Evolutionary conservation across 1,139 yeast species (phyloP), one percentile per base, ranked within the genome.

Genomic region (Ogataea hybrid): DNA sequence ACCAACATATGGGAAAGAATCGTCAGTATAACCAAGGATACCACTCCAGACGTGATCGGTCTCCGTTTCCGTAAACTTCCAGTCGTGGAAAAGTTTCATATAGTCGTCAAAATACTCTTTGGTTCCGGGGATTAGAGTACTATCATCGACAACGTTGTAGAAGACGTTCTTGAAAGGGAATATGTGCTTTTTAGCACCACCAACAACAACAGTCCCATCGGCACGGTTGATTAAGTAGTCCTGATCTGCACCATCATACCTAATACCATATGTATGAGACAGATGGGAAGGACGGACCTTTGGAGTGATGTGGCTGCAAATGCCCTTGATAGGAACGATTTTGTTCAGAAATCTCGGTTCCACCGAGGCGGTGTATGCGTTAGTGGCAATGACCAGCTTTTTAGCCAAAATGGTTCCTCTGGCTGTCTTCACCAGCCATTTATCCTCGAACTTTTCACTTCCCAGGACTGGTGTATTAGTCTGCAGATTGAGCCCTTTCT

Each of bases 321-420:
- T 42, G 14, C 61, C 61, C 37, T 56, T 56, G 22, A 51, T 43
- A 22, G 61, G 60, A 10, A 51, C 42, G 35, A 57, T 56, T 20
- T 49, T 47, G 21, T 51, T 39, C 22, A 32, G 33, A 35, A 57
- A 56, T 12, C 44, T 46, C 9, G 58, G 53, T 25, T 59, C 44
- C n/a, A 68, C 46, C 1, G 61, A 53, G 29, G 59, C 62, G 1
- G 71, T 65, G 41, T 64, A 68, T 2, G 65, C 74, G 50, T 71
- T 69, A 1, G 74, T 70, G 22, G 70, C 68, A 32, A 64, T 51
- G 5, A 69, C 59, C 10, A 70, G 61, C 38, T 62, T 62, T n/a
- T 50, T 47, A 6, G 69, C 56, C 6, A 53, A 32, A 1, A 68
- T 54, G 3, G 42, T 42, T 18, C 73, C 72, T 38, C 66, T 54